phyloP scores from a whole-genome alignment of 1,284 basidiomycete genomes.

The Schizophyllum commune region DNA sequence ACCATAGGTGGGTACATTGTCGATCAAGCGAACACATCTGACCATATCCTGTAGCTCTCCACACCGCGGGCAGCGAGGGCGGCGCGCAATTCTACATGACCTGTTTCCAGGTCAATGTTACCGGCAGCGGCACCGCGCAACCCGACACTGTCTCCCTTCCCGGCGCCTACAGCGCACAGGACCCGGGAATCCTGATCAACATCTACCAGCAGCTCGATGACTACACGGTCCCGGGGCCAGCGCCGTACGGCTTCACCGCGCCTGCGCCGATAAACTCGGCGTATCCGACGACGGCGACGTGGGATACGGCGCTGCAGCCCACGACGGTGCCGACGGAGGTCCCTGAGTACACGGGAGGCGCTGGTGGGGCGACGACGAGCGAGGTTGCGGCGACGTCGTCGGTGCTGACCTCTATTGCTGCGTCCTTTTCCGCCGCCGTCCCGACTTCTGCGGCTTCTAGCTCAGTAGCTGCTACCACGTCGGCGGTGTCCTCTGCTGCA shows the following conservation, averaged over 20 bases:
- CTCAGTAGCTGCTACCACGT: background rate
- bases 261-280: conserved; percentile 25
- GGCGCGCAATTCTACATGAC: conserved; percentile 10
- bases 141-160: conserved; percentile 12
- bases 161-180: conserved; percentile 9
- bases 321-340: conserved; percentile 27
- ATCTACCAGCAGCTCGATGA: conserved; percentile 1
- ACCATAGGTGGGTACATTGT: conserved; percentile 35
- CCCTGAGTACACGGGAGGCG: conserved; percentile 8
- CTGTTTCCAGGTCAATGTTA: conserved; percentile 11
- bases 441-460: background rate
- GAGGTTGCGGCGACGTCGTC: background rate
- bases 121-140: conserved; percentile 5
- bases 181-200: conserved; percentile 9
- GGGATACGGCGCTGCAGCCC: conserved; percentile 29
- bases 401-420: background rate
- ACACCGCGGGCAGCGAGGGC: background rate
- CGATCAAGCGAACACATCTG: background rate
- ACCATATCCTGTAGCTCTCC: background rate
- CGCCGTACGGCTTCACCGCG: conserved; percentile 26
- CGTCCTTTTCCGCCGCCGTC: background rate
- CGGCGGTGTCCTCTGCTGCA: background rate
- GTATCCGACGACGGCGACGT: conserved; percentile 29
- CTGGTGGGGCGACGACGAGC: background rate
- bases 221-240: conserved; percentile 36